These are phyloP conservation scores for Tolypocladium cylindrosporum DNA, from an alignment of 2,329 filamentous ascomycete genomes.

Conservation along the genomic window DNA sequence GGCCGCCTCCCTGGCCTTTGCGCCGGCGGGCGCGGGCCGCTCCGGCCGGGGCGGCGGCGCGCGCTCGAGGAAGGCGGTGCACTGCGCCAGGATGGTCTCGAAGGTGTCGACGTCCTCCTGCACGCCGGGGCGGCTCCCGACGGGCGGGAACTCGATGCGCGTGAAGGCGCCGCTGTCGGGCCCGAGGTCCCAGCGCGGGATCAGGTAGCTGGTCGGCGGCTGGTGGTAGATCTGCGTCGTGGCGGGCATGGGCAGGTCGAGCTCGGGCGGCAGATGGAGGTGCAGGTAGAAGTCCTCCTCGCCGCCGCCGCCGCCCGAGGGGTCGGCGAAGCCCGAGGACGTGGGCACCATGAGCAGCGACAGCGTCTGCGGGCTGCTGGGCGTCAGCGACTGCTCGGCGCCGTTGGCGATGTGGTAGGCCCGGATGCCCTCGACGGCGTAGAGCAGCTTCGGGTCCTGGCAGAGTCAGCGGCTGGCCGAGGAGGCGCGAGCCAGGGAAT, in stretches of 20 bases:
- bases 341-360: constrained; percentile 95
- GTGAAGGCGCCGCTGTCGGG: constrained; percentile 86
- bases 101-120: constrained; percentile 95
- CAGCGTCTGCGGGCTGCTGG: constrained; percentile 79
- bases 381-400: constrained; percentile 71
- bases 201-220: constrained; percentile 83
- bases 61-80: constrained; percentile 87
- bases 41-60: constrained; percentile 49
- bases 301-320: constrained; percentile 43
- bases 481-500: neutral
- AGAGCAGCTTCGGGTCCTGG: constrained; percentile 53
- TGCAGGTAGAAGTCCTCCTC: constrained; percentile 97
- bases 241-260: constrained; percentile 85
- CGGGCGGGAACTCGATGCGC: constrained; percentile 75
- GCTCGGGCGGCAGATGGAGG: constrained; percentile 85
- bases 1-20: constrained; percentile 29
- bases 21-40: constrained; percentile 21
- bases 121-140: constrained; percentile 60
- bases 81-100: constrained; percentile 95
- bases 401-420: constrained; percentile 89
- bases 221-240: constrained; percentile 98
- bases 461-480: neutral
- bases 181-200: constrained; percentile 89
- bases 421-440: constrained; percentile 72
- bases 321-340: constrained; percentile 57